These are phyloP conservation scores for Zoysia japonica DNA, from an alignment of 176 grass and related monocot genomes.

Conservation along the genomic window DNA sequence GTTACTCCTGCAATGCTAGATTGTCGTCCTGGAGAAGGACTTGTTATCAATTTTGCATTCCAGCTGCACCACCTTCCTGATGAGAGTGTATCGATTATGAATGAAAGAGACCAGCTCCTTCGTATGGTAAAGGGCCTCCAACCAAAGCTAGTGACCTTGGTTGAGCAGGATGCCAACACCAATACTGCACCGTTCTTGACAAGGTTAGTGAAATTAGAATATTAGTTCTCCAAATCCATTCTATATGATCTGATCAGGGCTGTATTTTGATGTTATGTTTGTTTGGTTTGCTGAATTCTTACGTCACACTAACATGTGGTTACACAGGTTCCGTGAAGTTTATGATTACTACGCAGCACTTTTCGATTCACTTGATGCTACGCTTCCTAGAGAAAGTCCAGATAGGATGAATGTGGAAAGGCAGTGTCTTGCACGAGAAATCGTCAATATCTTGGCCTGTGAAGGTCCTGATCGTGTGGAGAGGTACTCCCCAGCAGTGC, in stretches of 20 bases:
- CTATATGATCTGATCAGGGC: background rate
- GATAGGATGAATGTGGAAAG: slow-evolving; percentile 97
- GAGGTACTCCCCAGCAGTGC: slow-evolving; percentile 53
- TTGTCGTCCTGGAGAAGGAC: slow-evolving; percentile 66
- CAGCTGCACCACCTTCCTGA: slow-evolving; percentile 98
- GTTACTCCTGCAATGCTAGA: slow-evolving; percentile 86
- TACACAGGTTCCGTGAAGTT: slow-evolving; percentile 80
- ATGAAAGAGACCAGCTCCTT: slow-evolving; percentile 85
- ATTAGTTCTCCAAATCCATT: background rate
- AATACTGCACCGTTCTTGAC: slow-evolving; percentile 92
- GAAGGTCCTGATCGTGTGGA: slow-evolving; percentile 96
- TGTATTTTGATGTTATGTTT: background rate
- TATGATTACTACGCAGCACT: slow-evolving; percentile 94
- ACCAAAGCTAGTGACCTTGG: slow-evolving; percentile 87
- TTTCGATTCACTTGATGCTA: slow-evolving; percentile 92
- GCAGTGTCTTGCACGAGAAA: slow-evolving; percentile 94
- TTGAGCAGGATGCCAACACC: slow-evolving; percentile 95
- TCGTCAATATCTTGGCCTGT: slow-evolving; percentile 92
- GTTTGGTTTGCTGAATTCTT: background rate
- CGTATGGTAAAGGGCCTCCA: slow-evolving; percentile 91
- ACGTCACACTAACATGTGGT: slow-evolving; percentile 18
- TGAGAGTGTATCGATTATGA: slow-evolving; percentile 92
- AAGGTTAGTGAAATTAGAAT: slow-evolving; percentile 52
- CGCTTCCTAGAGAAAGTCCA: slow-evolving; percentile 79
- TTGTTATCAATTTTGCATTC: slow-evolving; percentile 94